Conservation (phyloP, 2,329 filamentous ascomycete genomes). For the Trichoderma koningiopsis region DNA sequence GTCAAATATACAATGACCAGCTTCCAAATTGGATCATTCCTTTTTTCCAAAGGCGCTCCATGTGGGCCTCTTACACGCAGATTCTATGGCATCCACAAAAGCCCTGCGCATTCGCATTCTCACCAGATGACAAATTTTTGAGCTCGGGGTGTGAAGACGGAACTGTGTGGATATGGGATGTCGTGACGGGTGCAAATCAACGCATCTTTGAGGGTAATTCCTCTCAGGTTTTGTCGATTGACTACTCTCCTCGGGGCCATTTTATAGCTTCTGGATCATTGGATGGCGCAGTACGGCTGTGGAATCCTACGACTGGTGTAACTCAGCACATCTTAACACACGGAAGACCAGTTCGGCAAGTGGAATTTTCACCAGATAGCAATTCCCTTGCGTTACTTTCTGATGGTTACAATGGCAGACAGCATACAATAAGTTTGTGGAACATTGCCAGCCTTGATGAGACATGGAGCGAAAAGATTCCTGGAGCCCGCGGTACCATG, state of each 20-base stretch:
- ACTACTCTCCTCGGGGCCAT: background rate
- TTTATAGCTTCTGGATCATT: background rate
- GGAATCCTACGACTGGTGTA: background rate
- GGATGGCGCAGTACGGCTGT: background rate
- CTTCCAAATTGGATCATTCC: no score
- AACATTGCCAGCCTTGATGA: no score
- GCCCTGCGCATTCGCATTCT: background rate
- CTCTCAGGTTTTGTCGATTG: background rate
- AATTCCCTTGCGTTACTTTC: no score
- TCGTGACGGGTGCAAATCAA: background rate
- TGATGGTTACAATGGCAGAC: accelerated
- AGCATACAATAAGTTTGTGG: no score
- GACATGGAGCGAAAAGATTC: no score
- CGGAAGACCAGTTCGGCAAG: no score
- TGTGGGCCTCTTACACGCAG: background rate
- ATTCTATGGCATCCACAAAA: background rate
- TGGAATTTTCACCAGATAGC: no score
- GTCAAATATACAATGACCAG: background rate
- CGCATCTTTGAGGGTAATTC: background rate
- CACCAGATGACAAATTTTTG: background rate
- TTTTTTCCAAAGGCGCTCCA: no score
- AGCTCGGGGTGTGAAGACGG: background rate
- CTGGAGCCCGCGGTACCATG: no score
- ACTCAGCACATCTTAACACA: no score
- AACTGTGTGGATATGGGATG: background rate